These are phyloP conservation scores for Metschnikowia corniflorae DNA, from an alignment of 805 yeast genomes.

Conservation along the genomic window DNA sequence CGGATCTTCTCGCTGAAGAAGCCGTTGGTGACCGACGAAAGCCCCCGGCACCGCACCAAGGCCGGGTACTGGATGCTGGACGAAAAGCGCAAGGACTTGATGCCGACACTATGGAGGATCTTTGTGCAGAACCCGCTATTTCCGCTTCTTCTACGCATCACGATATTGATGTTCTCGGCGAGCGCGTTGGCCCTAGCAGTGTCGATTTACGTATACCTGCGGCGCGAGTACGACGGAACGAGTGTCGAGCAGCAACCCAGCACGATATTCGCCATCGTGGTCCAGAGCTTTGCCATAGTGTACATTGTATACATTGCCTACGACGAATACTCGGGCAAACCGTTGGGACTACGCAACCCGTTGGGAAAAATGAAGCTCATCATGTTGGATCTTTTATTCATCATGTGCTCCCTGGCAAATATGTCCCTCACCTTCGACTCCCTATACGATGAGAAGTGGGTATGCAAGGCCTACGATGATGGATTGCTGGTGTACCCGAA, in stretches of 20 bases:
- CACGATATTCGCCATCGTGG: conserved; percentile 88
- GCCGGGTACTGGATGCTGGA: conserved; percentile 70
- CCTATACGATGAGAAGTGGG: conserved; percentile 78
- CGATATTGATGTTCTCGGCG: conserved; percentile 49
- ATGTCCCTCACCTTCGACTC: conserved; percentile 82
- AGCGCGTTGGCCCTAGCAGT: conserved; percentile 72
- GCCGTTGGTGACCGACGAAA: conserved; percentile 13
- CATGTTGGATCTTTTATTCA: conserved; percentile 78
- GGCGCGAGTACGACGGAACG: conserved; percentile 28
- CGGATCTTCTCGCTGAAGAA: conserved; percentile 10
- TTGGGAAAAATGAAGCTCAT: conserved; percentile 76
- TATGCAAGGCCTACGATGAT: conserved; percentile 40
- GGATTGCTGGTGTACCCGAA: conserved; percentile 26
- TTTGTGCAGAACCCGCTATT: conserved; percentile 74
- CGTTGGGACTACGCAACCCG: conserved; percentile 85
- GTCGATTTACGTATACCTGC: conserved; percentile 46
- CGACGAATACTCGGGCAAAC: conserved; percentile 91
- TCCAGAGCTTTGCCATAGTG: conserved; percentile 71
- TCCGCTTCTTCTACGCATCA: conserved; percentile 67
- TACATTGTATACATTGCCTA: conserved; percentile 79
- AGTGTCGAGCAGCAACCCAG: conserved; percentile 73
- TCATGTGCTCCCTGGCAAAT: conserved; percentile 86
- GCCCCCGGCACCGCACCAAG: conserved; percentile 42
- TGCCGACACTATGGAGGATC: conserved; percentile 55
- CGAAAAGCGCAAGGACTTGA: conserved; percentile 59